A percentile compares a stretch with the other conserved stretches of the same genome.
These are phyloP conservation scores for Colletotrichum euphorbiae DNA, from an alignment of 2,329 filamentous ascomycete species.

Conservation along the genomic window DNA sequence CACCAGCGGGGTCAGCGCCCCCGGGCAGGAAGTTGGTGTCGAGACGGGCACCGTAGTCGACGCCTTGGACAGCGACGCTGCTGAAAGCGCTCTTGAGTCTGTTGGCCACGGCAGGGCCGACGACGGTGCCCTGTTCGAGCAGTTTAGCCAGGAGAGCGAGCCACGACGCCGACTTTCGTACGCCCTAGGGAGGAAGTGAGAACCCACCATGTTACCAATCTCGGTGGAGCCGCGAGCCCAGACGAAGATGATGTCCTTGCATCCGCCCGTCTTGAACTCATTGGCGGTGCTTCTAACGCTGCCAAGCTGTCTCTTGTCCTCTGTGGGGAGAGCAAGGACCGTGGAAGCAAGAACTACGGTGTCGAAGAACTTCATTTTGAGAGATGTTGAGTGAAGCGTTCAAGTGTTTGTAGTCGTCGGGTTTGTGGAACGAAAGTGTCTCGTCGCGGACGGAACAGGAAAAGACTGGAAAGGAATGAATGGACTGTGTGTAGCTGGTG, in stretches of 20 bases:
- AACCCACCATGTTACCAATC: constrained; percentile 41
- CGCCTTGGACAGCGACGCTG: constrained; percentile 41
- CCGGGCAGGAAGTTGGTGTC: constrained; percentile 46
- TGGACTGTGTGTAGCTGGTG: constrained; percentile 4
- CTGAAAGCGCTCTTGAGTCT: constrained; percentile 38
- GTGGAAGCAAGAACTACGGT: constrained; percentile 33
- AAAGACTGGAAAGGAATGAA: constrained; percentile 10
- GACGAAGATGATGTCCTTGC: constrained; percentile 42
- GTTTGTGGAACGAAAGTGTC: constrained; percentile 4
- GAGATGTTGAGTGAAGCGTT: not conserved
- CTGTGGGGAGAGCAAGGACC: constrained; percentile 32
- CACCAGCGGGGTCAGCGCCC: constrained; percentile 47
- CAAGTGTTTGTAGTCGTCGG: not conserved
- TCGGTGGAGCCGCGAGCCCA: constrained; percentile 42
- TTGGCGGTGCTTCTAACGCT: constrained; percentile 36
- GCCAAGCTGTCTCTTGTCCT: constrained; percentile 20
- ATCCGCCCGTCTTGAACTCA: constrained; percentile 42
- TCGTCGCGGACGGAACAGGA: constrained; percentile 12
- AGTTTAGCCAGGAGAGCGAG: not conserved
- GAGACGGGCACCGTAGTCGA: constrained; percentile 51
- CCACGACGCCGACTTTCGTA: not conserved
- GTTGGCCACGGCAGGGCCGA: constrained; percentile 39
- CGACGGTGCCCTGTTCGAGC: constrained; percentile 27
- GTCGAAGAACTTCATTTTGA: constrained; percentile 34
- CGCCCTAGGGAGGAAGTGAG: not conserved